Evolutionary conservation across 805 yeast genomes (phyloP).

Genomic region (Yamadazyma tumulicola): DNA sequence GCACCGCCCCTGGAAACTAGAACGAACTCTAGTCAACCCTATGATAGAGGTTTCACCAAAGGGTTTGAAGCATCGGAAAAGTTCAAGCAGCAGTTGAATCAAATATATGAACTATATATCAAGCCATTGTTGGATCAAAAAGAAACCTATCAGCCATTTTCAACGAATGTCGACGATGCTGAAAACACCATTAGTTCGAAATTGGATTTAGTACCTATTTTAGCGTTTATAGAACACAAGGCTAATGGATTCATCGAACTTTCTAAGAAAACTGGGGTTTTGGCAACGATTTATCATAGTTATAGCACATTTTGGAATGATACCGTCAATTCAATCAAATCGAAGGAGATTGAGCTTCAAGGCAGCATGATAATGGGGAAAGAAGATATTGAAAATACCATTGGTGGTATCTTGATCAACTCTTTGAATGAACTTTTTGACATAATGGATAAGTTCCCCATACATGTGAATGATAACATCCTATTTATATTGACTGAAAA

Average conservation of each 20-base stretch:
- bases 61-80: slow-evolving; percentile 28
- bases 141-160: not conserved
- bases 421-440: slow-evolving; percentile 7
- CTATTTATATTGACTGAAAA: slow-evolving; percentile 14
- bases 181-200: slow-evolving; percentile 32
- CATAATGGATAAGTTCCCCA: not conserved
- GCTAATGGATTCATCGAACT: slow-evolving; percentile 25
- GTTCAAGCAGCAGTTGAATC: slow-evolving; percentile 16
- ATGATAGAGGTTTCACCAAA: slow-evolving; percentile 30
- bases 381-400: slow-evolving; percentile 3
- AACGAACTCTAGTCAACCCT: slow-evolving; percentile 21
- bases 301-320: slow-evolving; percentile 28
- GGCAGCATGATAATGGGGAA: slow-evolving; percentile 8
- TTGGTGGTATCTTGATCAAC: slow-evolving; percentile 5
- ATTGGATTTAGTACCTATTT: slow-evolving; percentile 32
- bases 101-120: slow-evolving; percentile 10
- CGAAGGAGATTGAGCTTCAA: slow-evolving; percentile 25
- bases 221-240: slow-evolving; percentile 25
- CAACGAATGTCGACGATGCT: slow-evolving; percentile 25
- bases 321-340: slow-evolving; percentile 15
- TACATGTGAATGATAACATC: not conserved
- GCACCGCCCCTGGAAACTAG: not conserved
- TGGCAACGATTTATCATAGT: slow-evolving; percentile 27
- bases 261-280: slow-evolving; percentile 19
- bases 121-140: slow-evolving; percentile 12